Evolutionary conservation across 2,329 filamentous ascomycete species (phyloP), one percentile per base, ranked within the genome.

Genomic region (Malbranchea zuffiana): DNA sequence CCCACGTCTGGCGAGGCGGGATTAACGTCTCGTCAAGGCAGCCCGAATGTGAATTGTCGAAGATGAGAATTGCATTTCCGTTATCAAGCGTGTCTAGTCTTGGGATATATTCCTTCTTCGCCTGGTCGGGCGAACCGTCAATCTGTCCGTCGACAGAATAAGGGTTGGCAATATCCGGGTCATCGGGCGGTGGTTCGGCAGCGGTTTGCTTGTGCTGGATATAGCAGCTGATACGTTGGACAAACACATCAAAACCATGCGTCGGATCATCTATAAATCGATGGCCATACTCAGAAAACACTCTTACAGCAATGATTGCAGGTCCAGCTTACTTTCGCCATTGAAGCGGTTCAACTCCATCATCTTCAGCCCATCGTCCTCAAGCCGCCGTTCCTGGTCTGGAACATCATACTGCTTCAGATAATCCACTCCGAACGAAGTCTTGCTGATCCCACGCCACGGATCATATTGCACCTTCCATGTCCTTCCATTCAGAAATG

Each of bases 381-480:
- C 45, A 20, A 44, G 44, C 11, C 47, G 37, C 2, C 24, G 15
- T 24, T 35, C 32, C 32, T 29, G 18, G 34, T 32, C 25, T 43
- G 40, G 17, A 12, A 42, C 32, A 28, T 42, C 47, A 44, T 66
- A 71, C 11, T 61, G 51, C 47, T 67, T 67, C 42, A 72, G 51
- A 48, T 71, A 72, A 47, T 72, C 69, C 42, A 66, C 46, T 2
- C 68, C 67, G 47, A 71, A 72, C 1, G 65, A 62, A 6, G 65
- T 63, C 30, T 67, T 60, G 25, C 57, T 63, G 15, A 71, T 60
- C 23, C 64, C 66, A 33, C 68, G 53, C 68, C 68, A 68, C 30
- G 68, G 67, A 52, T 71, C 67, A 40, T 62, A 59, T 47, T 67
- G 61, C 13, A 62, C 57, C 30, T 63, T 62, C 53, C 68, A 72